Percentiles rank a stretch among this genome's conserved stretches.
Evolutionary conservation across 768 basidiomycete genomes (phyloP).

Genomic region (Peribolospora kevripleyi): DNA sequence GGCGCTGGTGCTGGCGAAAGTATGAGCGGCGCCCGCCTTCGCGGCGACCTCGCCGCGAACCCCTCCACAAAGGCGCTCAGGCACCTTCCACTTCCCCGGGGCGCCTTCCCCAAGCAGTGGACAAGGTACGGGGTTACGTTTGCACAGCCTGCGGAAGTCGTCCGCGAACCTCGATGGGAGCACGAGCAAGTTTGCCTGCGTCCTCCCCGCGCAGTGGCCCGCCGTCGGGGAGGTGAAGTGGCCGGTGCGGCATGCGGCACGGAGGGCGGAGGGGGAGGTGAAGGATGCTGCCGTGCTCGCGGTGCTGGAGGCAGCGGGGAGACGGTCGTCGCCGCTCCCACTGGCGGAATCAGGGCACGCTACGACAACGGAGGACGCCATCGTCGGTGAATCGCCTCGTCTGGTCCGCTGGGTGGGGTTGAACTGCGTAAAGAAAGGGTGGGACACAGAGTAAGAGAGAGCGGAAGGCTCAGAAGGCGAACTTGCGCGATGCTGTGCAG

Average conservation of each 20-base stretch:
- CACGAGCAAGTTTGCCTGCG: slow-evolving; percentile 15
- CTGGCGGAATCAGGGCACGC: no score
- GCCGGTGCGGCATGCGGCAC: slow-evolving; percentile 5
- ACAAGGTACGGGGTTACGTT: slow-evolving; percentile 16
- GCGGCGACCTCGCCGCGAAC: neutral
- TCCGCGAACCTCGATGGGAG: slow-evolving; percentile 11
- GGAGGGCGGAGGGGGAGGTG: neutral
- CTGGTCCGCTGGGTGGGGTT: no score
- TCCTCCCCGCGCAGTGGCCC: slow-evolving; percentile 5
- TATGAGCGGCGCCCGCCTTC: neutral
- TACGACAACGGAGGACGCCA: no score
- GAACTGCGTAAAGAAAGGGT: no score
- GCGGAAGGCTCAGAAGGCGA: no score
- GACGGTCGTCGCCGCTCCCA: no score
- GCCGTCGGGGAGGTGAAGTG: slow-evolving; percentile 5
- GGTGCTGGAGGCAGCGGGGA: no score
- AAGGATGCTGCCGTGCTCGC: neutral
- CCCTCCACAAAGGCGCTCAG: slow-evolving; percentile 1
- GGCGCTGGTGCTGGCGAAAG: no score
- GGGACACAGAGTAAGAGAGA: no score
- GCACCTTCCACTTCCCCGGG: slow-evolving; percentile 11
- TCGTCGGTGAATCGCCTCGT: no score
- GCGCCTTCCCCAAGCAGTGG: slow-evolving; percentile 15
- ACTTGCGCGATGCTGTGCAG: no score
- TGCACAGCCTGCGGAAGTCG: slow-evolving; percentile 15